Percentiles rank a stretch among this genome's conserved stretches.
These are phyloP conservation scores for Podospora tetraspora DNA, from an alignment of 495 filamentous ascomycete species.

Conservation along the genomic window DNA sequence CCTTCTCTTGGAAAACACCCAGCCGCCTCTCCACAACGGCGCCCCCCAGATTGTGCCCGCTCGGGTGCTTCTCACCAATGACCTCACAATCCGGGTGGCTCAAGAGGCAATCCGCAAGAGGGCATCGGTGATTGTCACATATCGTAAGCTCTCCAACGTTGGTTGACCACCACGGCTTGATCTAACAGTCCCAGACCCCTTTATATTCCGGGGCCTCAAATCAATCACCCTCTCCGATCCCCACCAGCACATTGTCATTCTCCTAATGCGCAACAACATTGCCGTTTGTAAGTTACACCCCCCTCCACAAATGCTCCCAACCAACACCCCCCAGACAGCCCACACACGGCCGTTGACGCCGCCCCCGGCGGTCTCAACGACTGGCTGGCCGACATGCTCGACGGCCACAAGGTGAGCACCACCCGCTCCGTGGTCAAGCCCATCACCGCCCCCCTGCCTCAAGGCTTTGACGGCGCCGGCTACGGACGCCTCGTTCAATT, in stretches of 20 bases:
- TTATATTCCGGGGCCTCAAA: conserved; percentile 91
- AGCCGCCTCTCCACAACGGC: neutral
- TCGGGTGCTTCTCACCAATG: conserved; percentile 76
- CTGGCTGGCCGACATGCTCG: conserved; percentile 87
- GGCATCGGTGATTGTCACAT: conserved; percentile 77
- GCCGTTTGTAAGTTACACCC: conserved; percentile 56
- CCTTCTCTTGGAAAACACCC: conserved; percentile 34
- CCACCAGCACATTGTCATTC: conserved; percentile 79
- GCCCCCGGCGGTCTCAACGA: conserved; percentile 82
- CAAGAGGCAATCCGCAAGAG: conserved; percentile 78
- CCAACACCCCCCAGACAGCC: conserved; percentile 50
- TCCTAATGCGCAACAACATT: conserved; percentile 80
- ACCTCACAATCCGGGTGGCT: conserved; percentile 83
- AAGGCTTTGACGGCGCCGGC: conserved; percentile 62
- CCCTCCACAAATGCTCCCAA: neutral
- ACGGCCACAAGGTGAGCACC: conserved; percentile 19
- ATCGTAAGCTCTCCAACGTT: no score
- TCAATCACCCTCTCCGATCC: conserved; percentile 75
- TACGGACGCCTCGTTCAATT: conserved; percentile 73
- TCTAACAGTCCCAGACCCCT: conserved; percentile 60
- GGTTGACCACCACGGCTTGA: neutral
- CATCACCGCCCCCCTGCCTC: conserved; percentile 29
- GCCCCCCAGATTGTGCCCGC: neutral
- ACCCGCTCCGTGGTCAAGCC: conserved; percentile 35
- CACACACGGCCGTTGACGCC: conserved; percentile 91